Percentiles rank a stretch among this genome's conserved stretches.
phyloP scores from a whole-genome alignment of 257 asterid species.

The Lantana camara region DNA sequence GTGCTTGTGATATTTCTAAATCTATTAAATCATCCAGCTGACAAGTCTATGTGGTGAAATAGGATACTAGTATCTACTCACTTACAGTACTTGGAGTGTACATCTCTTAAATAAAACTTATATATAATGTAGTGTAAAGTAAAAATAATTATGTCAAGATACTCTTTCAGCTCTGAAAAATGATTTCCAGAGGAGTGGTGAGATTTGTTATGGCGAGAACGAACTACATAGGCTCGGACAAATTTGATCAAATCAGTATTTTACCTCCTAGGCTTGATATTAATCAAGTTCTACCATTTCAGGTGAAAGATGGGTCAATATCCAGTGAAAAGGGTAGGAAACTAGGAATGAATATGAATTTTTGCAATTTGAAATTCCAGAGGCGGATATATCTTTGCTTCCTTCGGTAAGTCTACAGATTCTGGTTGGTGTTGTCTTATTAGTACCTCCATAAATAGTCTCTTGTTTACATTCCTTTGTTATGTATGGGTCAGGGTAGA shows the following conservation, averaged over 20 bases:
- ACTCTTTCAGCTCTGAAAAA: conserved; percentile 19
- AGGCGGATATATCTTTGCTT: conserved; percentile 49
- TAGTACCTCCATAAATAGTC: conserved; percentile 13
- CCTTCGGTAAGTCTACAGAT: conserved; percentile 41
- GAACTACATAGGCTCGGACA: conserved; percentile 28
- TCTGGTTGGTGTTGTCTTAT: conserved; percentile 18
- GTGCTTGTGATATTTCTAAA: conserved; percentile 8
- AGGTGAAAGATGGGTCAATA: conserved; percentile 47
- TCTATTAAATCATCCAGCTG: not conserved
- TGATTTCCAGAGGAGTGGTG: conserved; percentile 32
- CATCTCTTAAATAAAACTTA: conserved; percentile 1
- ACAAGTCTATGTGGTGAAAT: conserved; percentile 18
- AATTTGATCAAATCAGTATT: conserved; percentile 13
- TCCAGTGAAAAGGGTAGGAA: conserved; percentile 32
- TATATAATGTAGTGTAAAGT: not conserved
- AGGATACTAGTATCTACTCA: conserved; percentile 6
- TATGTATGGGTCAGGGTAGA: conserved; percentile 44
- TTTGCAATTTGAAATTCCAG: conserved; percentile 72
- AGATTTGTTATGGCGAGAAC: conserved; percentile 31
- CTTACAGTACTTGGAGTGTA: not conserved
- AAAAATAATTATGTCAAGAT: not conserved
- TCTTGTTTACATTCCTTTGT: conserved; percentile 22
- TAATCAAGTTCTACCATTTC: conserved; percentile 24
- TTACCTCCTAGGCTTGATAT: conserved; percentile 18
- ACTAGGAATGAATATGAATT: conserved; percentile 33